Base-by-base conservation (phyloP, 345 rosid species). In the Camelina sativa region DNA sequence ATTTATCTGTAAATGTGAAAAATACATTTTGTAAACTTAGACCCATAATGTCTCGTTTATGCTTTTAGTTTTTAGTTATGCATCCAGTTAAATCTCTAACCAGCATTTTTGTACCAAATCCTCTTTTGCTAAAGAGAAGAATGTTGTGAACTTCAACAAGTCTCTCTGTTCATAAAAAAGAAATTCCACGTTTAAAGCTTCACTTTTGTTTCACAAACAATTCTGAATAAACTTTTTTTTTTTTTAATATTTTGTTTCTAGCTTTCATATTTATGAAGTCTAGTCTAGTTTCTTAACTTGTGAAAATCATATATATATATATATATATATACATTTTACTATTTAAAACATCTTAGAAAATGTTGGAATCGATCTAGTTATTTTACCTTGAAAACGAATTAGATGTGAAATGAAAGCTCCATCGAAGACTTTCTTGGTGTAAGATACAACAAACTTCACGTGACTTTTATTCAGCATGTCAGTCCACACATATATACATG, bases 401-500 rank as follows among this genome's bases (percentile, higher is more conserved):
- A 30, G 30, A 76, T 76, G 76, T 70, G 80, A 76, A 76, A 70
- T 12, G 80, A 63, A 76, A 56, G 3, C 11, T 37, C 7, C 4
- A 47, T 38, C 15, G 30, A 47, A 76, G 76, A 70, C 80, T 76
- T 76, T 69, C 62, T 70, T 70, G 56, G 48, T 47, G 35, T 13
- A 76, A 25, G 66, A 43, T 63, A 70, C 67, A 76, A 70, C 67
- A 76, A 70, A 63, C 38, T 76, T 70, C 76, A 76, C 76, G 80
- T 76, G 80, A 76, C 17, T 44, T 34, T 50, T 16, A 7, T 47
- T n/a, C 43, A n/a, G 41, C 25, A 70, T 55, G 71, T 63, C 60
- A 76, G 76, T 47, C 15, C 28, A 54, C 44, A 38, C 59, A 72
- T 17, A 17, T 17, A 17, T 30, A 63, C 52, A 70, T 57, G 73